Conservation (phyloP, 108 stramenopile species). For the Discostella stelligeroides region DNA sequence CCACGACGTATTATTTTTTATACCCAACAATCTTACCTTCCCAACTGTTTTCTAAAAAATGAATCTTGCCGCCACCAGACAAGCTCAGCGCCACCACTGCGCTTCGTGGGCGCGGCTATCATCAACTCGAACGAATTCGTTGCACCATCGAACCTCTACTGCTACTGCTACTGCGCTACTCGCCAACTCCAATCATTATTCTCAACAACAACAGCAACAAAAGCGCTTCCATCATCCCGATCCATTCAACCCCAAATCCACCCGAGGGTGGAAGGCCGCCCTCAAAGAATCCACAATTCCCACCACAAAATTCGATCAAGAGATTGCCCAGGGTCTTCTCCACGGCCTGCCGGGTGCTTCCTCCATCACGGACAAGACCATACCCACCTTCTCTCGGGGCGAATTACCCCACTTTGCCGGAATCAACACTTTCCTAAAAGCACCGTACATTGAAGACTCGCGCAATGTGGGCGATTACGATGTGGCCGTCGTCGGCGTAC, state of each 20-base stretch:
- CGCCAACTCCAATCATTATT: no score
- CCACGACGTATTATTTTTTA: no score
- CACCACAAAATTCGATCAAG: conserved; percentile 52
- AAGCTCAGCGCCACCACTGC: no score
- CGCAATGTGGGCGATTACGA: conserved; percentile 66
- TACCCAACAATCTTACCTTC: no score
- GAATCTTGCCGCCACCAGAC: no score
- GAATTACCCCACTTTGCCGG: conserved; percentile 88
- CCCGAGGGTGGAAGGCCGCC: conserved; percentile 80
- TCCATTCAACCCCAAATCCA: conserved; percentile 77
- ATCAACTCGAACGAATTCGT: no score
- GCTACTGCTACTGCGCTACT: no score
- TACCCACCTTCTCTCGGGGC: conserved; percentile 77
- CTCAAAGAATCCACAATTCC: conserved; percentile 75
- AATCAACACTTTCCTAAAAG: conserved; percentile 86
- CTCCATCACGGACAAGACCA: conserved; percentile 76
- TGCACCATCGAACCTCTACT: no score
- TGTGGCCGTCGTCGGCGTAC: conserved; percentile 77
- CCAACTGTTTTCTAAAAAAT: no score
- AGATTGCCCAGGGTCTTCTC: conserved; percentile 53
- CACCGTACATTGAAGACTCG: conserved; percentile 77
- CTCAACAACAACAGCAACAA: conserved; percentile 9
- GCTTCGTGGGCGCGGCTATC: no score
- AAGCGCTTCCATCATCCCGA: conserved; percentile 68
- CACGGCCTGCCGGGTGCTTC: conserved; percentile 78